phyloP scores from a whole-genome alignment of 129 eudicot genomes.

The Centella asiatica region DNA sequence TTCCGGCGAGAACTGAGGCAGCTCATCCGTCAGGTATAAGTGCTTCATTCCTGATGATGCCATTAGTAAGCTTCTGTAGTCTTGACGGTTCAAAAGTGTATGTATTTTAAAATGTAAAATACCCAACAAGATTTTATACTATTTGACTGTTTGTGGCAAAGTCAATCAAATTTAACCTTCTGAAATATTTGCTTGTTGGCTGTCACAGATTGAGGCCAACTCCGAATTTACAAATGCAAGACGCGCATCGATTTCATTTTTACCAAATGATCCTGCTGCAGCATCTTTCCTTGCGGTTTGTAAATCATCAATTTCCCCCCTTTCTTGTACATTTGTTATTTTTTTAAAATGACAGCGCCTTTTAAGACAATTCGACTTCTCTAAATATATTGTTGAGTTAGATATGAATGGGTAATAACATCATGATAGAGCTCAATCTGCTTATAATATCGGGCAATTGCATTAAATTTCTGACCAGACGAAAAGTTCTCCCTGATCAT shows the following conservation, averaged over 20 bases:
- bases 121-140: neutral
- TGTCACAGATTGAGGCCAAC: constrained; percentile 71
- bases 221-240: constrained; percentile 64
- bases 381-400: no score
- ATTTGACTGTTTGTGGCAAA: neutral
- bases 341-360: no score
- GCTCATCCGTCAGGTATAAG: constrained; percentile 67
- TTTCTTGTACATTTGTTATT: no score
- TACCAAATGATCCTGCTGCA: constrained; percentile 76
- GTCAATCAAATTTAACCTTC: neutral
- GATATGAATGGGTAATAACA: no score
- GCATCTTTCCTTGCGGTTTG: constrained; percentile 77
- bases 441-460: no score
- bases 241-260: constrained; percentile 41
- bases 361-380: no score
- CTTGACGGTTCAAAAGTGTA: neutral
- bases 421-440: no score
- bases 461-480: no score
- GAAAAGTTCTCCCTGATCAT: no score
- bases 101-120: neutral
- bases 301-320: constrained; percentile 4
- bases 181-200: constrained; percentile 6
- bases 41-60: neutral
- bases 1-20: constrained; percentile 72
- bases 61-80: neutral